Evolutionary conservation across 176 grass and related monocot species (phyloP).

Genomic region (Tillandsia fasciculata): DNA sequence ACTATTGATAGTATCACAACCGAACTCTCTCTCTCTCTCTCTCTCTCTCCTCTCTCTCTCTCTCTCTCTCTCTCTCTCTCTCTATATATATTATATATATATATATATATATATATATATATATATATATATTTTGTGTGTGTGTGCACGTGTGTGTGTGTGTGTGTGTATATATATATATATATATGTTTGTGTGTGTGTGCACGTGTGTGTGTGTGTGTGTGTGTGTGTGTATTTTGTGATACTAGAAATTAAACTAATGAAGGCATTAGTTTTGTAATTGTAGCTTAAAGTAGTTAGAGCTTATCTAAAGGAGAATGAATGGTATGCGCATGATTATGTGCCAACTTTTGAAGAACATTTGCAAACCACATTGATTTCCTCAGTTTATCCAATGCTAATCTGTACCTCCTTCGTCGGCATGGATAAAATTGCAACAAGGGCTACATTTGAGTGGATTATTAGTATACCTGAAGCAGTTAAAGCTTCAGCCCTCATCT

Average conservation of each 20-base stretch:
- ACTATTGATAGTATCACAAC: too few species aligned
- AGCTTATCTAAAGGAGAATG: slow-evolving; percentile 22
- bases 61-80: too few species aligned
- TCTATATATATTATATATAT: too few species aligned
- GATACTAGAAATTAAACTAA: neutral
- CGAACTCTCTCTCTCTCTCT: too few species aligned
- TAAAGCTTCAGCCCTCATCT: neutral
- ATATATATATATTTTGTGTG: too few species aligned
- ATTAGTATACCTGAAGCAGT: neutral
- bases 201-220: too few species aligned
- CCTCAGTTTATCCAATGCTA: neutral
- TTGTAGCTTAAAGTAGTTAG: slow-evolving; percentile 16
- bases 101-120: too few species aligned
- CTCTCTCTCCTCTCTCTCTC: too few species aligned
- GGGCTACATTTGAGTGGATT: slow-evolving; percentile 34
- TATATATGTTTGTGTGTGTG: neutral
- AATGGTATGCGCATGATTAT: slow-evolving; percentile 26
- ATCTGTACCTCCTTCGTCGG: slow-evolving; percentile 14
- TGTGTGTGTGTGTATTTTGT: too few species aligned
- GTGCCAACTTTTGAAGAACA: slow-evolving; percentile 23
- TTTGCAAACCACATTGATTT: slow-evolving; percentile 8
- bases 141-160: too few species aligned
- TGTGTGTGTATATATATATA: neutral
- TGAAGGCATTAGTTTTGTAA: neutral
- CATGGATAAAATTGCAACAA: slow-evolving; percentile 34